These are phyloP conservation scores for Grosmannia clavigera DNA, from an alignment of 2,329 filamentous ascomycete species.

Conservation along the genomic window DNA sequence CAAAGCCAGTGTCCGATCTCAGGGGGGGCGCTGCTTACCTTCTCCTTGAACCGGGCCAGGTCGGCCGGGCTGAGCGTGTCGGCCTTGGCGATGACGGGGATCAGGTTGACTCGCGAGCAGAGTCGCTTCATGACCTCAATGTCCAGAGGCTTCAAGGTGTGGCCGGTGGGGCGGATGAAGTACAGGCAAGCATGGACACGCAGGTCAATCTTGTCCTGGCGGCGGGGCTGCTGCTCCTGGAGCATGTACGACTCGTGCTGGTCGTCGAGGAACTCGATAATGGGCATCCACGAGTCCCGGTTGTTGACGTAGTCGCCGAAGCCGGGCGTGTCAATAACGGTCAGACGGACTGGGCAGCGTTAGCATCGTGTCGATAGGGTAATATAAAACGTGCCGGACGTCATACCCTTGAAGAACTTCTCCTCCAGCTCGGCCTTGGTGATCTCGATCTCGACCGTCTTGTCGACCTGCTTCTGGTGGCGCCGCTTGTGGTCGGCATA, in stretches of 20 bases:
- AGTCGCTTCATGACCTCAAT: conserved; percentile 99
- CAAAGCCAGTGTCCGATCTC: too few species aligned
- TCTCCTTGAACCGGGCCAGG: conserved; percentile 86
- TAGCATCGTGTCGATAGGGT: background rate
- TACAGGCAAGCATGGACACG: conserved; percentile 97
- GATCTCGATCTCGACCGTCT: conserved; percentile 99
- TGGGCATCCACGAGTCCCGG: conserved; percentile 98
- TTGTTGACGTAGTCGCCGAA: conserved; percentile 99
- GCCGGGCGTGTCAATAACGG: conserved; percentile 96
- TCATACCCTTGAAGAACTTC: conserved; percentile 98
- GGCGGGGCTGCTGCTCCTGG: conserved; percentile 97
- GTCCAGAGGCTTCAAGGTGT: conserved; percentile 95
- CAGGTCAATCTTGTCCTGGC: conserved; percentile 97
- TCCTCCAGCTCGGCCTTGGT: conserved; percentile 99
- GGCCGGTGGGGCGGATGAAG: conserved; percentile 97
- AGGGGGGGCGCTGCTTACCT: conserved; percentile 37
- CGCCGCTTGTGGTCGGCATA: conserved; percentile 99
- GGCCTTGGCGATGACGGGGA: conserved; percentile 96
- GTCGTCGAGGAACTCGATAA: conserved; percentile 99
- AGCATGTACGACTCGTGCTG: conserved; percentile 99
- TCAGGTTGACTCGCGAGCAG: conserved; percentile 94
- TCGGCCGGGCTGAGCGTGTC: conserved; percentile 92
- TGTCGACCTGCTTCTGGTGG: conserved; percentile 98
- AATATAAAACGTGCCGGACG: background rate
- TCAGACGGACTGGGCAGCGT: conserved; percentile 65